Evolutionary conservation across 2,329 filamentous ascomycete genomes (phyloP).

Genomic region (Penicillium sp.): DNA sequence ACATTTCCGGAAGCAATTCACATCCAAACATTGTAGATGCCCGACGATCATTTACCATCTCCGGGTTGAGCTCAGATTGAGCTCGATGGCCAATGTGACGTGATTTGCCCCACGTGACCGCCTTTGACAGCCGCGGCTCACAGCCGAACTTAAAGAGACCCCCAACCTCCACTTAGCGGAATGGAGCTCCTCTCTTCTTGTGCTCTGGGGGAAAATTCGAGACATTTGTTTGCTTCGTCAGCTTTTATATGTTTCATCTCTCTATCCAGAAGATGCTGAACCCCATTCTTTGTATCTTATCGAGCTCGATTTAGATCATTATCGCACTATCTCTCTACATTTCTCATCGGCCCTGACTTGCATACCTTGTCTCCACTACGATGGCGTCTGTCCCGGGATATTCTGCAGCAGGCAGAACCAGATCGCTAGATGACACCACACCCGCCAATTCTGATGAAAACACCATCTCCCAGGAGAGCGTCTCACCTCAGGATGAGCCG

Average conservation of each 20-base stretch:
- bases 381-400: constrained; percentile 39
- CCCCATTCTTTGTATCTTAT: background rate
- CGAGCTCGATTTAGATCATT: background rate
- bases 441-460: constrained; percentile 15
- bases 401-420: constrained; percentile 28
- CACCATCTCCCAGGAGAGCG: constrained; percentile 6
- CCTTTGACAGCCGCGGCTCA: constrained; percentile 20
- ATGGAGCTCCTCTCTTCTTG: constrained; percentile 1
- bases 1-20: background rate
- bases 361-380: constrained; percentile 7
- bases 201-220: background rate
- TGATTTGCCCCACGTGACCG: constrained; percentile 5
- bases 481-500: constrained; percentile 14
- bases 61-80: background rate
- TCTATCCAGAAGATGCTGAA: constrained; percentile 6
- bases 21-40: background rate
- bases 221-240: background rate
- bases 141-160: constrained; percentile 17
- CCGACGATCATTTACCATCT: background rate
- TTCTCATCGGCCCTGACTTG: background rate
- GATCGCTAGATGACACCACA: constrained; percentile 27
- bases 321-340: background rate
- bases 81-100: constrained; percentile 1
- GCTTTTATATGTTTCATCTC: background rate
- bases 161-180: background rate